Base-by-base conservation (phyloP, 2,329 filamentous ascomycete species). In the Colletotrichum sidae region DNA sequence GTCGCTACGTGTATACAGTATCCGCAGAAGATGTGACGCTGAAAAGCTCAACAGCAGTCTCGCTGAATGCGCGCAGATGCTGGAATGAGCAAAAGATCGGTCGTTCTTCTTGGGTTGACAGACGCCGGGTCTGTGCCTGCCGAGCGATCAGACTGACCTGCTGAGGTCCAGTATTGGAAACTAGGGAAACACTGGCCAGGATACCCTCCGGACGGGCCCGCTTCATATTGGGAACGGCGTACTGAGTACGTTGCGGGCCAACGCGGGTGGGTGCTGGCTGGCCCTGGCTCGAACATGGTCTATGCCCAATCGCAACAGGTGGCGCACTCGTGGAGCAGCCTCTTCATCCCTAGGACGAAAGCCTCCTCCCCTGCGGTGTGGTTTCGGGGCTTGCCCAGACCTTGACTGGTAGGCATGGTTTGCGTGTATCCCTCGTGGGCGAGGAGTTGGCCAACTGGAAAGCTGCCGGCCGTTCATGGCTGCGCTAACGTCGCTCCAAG, bases 401-500 rank as follows among this genome's bases (percentile, higher is more conserved):
- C 59, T 35, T 49, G 17, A 58, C 8, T 37, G 47, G 47, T 15
- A n/a, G 15, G 41, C 13, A 46, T 37, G 35, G 63, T 13, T 63
- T 63, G 54, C 68, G 73, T 71, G 71, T 72, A 61, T 50, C 17
- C 25, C 38, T 61, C 58, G 37, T 56, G 52, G 34, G 41, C 52
- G 57, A 65, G 68, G 65, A 74, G 64, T 75, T 76, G 76, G 73
- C 80, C 80, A 83, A 80, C 80, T 78, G 79, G 79, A 82, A 79
- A 73, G 67, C 70, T 78, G 74, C 73, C 79, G 74, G 79, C 72
- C 45, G 66, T 69, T 68, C 74, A 70, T 70, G 70, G 71, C 72
- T 70, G 78, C 75, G 78, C 78, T 79, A 78, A 76, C 75, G 74
- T 78, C 75, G 72, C 75, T 69, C 74, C 60, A 61, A 63, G 64